These are phyloP conservation scores for Kwoniella sp. DNA, from an alignment of 768 basidiomycete species.

Conservation along the genomic window DNA sequence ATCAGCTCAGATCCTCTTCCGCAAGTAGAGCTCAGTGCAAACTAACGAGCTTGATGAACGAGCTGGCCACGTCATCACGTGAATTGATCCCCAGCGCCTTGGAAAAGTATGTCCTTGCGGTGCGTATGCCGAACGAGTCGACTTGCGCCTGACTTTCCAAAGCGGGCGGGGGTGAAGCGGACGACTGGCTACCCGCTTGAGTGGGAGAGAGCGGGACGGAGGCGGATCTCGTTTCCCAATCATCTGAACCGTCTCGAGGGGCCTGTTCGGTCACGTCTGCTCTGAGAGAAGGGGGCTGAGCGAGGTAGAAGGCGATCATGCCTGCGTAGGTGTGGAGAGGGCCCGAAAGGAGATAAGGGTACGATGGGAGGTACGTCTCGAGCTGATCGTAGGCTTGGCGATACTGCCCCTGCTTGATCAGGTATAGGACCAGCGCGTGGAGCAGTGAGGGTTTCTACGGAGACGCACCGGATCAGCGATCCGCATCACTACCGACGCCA, in stretches of 20 bases:
- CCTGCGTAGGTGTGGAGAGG: conserved; percentile 79
- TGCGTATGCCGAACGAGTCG: conserved; percentile 21
- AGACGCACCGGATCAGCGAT: not conserved
- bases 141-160: not conserved
- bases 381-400: conserved; percentile 76
- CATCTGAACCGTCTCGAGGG: not conserved
- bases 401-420: conserved; percentile 60
- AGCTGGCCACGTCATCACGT: conserved; percentile 23
- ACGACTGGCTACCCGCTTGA: not conserved
- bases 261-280: not conserved
- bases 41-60: conserved; percentile 35
- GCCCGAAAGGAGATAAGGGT: conserved; percentile 79
- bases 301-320: conserved; percentile 58
- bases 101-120: conserved; percentile 32
- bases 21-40: not conserved
- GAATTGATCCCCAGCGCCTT: conserved; percentile 29
- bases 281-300: conserved; percentile 35
- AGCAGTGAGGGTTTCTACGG: conserved; percentile 68
- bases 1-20: not conserved
- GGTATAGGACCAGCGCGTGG: conserved; percentile 66
- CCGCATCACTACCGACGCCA: not conserved
- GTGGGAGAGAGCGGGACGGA: too few relatives aligned
- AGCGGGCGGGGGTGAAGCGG: not conserved
- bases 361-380: conserved; percentile 82
- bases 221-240: too few relatives aligned